Evolutionary conservation across 2,329 filamentous ascomycete genomes (phyloP).

Genomic region (Calonectria henricotiae): DNA sequence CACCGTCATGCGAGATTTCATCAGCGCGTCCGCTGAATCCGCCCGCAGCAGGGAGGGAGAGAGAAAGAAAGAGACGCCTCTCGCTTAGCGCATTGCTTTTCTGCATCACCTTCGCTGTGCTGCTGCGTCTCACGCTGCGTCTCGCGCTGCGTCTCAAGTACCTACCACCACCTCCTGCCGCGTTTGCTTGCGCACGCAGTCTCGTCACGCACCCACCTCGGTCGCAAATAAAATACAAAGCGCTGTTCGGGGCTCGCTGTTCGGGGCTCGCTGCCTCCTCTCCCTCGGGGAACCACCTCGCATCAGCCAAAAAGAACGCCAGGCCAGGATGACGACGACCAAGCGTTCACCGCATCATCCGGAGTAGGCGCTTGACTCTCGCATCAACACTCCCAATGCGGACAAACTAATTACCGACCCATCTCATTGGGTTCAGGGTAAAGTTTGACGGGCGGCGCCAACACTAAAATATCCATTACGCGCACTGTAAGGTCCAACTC

Average conservation of each 20-base stretch:
- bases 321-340: not conserved
- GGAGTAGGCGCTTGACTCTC: not conserved
- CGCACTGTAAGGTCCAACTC: not conserved
- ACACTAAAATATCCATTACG: too few species aligned
- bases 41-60: not conserved
- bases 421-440: constrained; percentile 1
- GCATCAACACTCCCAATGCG: not conserved
- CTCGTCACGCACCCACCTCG: not conserved
- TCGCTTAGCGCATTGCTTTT: constrained; percentile 16
- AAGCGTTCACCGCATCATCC: constrained; percentile 11
- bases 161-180: too few species aligned
- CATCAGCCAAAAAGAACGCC: not conserved
- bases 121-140: not conserved
- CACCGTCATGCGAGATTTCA: constrained; percentile 32
- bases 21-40: constrained; percentile 26
- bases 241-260: not conserved
- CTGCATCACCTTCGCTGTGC: not conserved
- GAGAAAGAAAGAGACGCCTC: not conserved
- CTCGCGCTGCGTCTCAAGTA: too few species aligned
- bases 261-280: too few species aligned
- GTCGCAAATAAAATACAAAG: not conserved
- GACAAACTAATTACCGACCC: constrained; percentile 24
- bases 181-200: constrained; percentile 3
- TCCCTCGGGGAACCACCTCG: not conserved
- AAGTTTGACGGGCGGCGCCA: not conserved